phyloP scores from a whole-genome alignment of 495 filamentous ascomycete species.

The Xylaria sp. region DNA sequence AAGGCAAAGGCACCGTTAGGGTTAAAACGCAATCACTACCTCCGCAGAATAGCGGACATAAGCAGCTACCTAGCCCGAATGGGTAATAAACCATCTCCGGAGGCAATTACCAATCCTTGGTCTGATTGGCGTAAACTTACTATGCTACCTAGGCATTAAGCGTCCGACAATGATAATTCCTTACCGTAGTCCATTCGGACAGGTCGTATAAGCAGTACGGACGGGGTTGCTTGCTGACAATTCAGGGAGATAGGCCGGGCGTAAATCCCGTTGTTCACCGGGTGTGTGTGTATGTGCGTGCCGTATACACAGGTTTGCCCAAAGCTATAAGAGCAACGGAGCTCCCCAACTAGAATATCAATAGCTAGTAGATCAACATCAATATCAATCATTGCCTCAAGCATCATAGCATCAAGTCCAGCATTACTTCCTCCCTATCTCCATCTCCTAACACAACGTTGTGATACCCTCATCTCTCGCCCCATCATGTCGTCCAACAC shows the following conservation, averaged over 20 bases:
- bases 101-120: background rate
- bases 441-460: background rate
- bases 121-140: background rate
- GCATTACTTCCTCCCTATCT: too few relatives aligned
- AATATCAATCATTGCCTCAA: background rate
- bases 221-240: background rate
- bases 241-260: background rate
- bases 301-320: background rate
- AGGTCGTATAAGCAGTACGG: background rate
- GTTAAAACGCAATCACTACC: too few relatives aligned
- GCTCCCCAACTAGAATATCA: background rate
- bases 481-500: conserved; percentile 20
- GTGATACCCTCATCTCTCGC: background rate
- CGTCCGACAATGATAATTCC: background rate
- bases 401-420: background rate
- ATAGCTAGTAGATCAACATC: background rate
- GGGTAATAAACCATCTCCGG: background rate
- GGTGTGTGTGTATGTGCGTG: background rate
- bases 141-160: background rate
- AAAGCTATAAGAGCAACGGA: conserved; percentile 1
- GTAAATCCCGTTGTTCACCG: background rate
- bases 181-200: background rate
- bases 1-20: too few relatives aligned
- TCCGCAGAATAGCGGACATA: too few relatives aligned
- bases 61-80: background rate